phyloP scores from a whole-genome alignment of 495 filamentous ascomycete species.

The Penicillium nucicola region DNA sequence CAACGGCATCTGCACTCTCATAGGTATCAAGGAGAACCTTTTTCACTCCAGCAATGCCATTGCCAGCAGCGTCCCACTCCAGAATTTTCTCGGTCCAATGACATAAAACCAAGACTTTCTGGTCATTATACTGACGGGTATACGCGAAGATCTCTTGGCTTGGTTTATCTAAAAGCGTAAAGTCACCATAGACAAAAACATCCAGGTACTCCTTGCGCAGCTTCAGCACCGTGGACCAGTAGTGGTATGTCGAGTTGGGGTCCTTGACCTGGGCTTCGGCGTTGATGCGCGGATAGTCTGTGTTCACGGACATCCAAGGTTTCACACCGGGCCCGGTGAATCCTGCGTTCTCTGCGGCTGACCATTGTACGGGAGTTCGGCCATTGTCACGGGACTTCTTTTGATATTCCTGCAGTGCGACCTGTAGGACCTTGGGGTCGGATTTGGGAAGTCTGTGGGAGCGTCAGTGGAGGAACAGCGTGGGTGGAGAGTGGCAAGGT shows the following conservation, averaged over 20 bases:
- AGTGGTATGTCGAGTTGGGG: conserved; percentile 45
- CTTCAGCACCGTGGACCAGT: conserved; percentile 51
- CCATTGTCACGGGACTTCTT: conserved; percentile 55
- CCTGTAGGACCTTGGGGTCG: conserved; percentile 31
- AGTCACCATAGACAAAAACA: conserved; percentile 61
- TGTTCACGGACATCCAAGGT: conserved; percentile 63
- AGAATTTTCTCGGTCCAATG: conserved; percentile 47
- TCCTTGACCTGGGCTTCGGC: conserved; percentile 47
- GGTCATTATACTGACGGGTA: conserved; percentile 36
- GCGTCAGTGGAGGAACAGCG: not conserved
- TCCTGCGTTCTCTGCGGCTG: conserved; percentile 44
- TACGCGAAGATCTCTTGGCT: conserved; percentile 50
- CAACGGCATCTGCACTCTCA: conserved; percentile 19
- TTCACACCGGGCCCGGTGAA: conserved; percentile 48
- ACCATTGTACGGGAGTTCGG: conserved; percentile 57
- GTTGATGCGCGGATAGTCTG: conserved; percentile 49
- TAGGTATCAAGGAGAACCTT: conserved; percentile 45
- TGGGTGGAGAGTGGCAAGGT: no score
- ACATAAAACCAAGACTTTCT: conserved; percentile 46
- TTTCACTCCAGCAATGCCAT: conserved; percentile 28
- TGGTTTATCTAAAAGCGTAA: conserved; percentile 43
- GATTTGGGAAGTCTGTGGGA: conserved; percentile 31
- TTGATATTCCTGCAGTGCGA: conserved; percentile 40
- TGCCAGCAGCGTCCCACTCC: conserved; percentile 39
- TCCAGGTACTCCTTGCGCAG: conserved; percentile 54